Base-by-base conservation (phyloP, 495 filamentous ascomycete genomes). In the Echria macrotheca region DNA sequence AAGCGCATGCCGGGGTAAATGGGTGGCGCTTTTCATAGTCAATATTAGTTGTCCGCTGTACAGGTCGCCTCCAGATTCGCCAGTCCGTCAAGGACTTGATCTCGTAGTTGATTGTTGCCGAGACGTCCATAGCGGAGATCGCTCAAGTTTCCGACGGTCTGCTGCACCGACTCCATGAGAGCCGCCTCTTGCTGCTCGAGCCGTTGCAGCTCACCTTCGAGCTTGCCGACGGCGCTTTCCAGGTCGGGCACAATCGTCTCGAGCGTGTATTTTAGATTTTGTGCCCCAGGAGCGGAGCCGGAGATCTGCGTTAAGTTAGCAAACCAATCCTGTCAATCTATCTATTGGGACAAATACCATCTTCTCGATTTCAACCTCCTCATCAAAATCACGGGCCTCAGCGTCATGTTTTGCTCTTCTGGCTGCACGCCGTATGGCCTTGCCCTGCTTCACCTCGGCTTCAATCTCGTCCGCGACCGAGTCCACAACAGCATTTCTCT, bases 101-200 rank as follows among this genome's bases (percentile, higher is more conserved):
- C 76, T 19, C 73, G 68, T 3, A 79, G 68, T 21, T 78, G 72
- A 25, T 72, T 65, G 50, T 82, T 85, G 49, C 76, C 71, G 52
- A 89, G 75, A 44, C 82, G 84, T 28, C 89, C 87, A 57, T 91
- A 93, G 36, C 86, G 83, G 22, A 94, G 74, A 60, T 93, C 88
- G 59, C 87, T 91, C 69, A 95, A 64, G 37, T 80, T 79, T 22
- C 82, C 83, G 25, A 89, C 77, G 1, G 76, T 83, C 25, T 74
- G 69, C 48, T 74, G 73, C 36, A 90, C 75, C 28, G 82, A 74
- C 8, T 74, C 70, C 23, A 89, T 61, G 10, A 89, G 67, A 2
- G 54, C 51, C 0, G 77, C 70, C 26, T 85, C 80, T 51, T 91
- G 82, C 43, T 74, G 60, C 53, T 89, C 84, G 22, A 88, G 65